These are phyloP conservation scores for Elsinoe perseae DNA, from an alignment of 2,329 filamentous ascomycete genomes.

Conservation along the genomic window DNA sequence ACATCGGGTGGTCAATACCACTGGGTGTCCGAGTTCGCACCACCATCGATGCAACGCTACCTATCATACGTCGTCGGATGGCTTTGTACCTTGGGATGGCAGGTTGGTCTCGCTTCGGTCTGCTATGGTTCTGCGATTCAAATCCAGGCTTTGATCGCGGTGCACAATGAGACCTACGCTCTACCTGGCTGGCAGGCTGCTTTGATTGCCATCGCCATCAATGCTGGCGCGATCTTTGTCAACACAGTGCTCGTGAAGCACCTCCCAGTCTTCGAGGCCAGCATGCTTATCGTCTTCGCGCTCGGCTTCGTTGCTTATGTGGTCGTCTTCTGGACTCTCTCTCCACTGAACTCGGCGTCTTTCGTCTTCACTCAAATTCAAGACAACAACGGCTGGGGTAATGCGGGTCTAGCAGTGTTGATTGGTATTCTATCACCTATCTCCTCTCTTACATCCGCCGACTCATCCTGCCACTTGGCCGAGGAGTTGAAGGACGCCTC, in stretches of 20 bases:
- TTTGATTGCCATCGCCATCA: slow-evolving; percentile 19
- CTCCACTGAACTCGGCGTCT: slow-evolving; percentile 15
- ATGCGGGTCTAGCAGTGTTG: slow-evolving; percentile 22
- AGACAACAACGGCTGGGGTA: slow-evolving; percentile 24
- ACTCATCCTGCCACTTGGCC: slow-evolving; percentile 21
- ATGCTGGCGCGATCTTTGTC: slow-evolving; percentile 24
- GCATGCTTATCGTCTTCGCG: slow-evolving; percentile 25
- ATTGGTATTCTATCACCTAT: slow-evolving; percentile 24
- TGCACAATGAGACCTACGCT: slow-evolving; percentile 22
- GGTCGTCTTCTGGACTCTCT: slow-evolving; percentile 25
- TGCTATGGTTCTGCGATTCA: slow-evolving; percentile 25
- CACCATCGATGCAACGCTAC: slow-evolving; percentile 36
- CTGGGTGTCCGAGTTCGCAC: slow-evolving; percentile 48
- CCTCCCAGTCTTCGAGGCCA: slow-evolving; percentile 25
- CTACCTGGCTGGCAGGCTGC: slow-evolving; percentile 21
- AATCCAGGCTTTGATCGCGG: slow-evolving; percentile 24
- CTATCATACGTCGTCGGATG: slow-evolving; percentile 45
- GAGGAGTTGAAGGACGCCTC: slow-evolving; percentile 22
- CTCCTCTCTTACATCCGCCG: slow-evolving; percentile 16
- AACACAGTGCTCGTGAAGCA: slow-evolving; percentile 27
- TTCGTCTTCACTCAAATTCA: slow-evolving; percentile 24
- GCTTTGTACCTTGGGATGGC: slow-evolving; percentile 28
- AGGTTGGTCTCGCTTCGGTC: slow-evolving; percentile 25
- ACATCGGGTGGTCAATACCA: slow-evolving; percentile 53
- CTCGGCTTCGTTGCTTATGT: slow-evolving; percentile 28